These are phyloP conservation scores for Metschnikowia similis DNA, from an alignment of 805 yeast species.

Conservation along the genomic window DNA sequence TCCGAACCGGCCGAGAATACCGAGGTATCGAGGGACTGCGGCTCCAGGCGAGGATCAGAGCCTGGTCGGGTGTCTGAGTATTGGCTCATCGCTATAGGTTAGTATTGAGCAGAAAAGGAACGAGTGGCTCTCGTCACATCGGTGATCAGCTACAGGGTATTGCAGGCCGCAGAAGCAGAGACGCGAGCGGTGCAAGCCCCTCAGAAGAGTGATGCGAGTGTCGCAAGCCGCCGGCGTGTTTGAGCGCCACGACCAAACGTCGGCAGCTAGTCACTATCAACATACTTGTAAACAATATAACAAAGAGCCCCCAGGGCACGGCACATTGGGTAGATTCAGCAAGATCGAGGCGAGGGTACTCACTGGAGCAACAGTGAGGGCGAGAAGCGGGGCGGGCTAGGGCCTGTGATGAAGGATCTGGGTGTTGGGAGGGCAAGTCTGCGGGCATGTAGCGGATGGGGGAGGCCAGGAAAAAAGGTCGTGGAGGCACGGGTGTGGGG, in stretches of 20 bases:
- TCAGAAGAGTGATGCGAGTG: not conserved
- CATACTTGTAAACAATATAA: constrained; percentile 5
- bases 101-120: not conserved
- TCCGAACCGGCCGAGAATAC: not conserved
- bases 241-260: not conserved
- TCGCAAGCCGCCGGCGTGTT: not conserved
- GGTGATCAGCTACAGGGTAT: too few relatives aligned
- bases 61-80: constrained; percentile 9
- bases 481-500: constrained; percentile 5
- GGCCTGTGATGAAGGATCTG: not conserved
- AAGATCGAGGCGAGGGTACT: not conserved
- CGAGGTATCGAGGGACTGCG: constrained; percentile 3
- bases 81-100: constrained; percentile 9
- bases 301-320: constrained; percentile 1
- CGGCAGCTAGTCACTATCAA: not conserved
- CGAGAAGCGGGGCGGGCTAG: not conserved
- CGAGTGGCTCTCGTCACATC: not conserved
- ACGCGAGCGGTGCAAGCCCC: too few relatives aligned
- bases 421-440: not conserved
- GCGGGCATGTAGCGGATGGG: not conserved
- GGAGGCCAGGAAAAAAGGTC: constrained; percentile 2
- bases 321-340: constrained; percentile 1
- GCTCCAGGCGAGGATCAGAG: constrained; percentile 8
- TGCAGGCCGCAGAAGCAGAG: too few relatives aligned
- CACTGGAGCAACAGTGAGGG: not conserved